These are phyloP conservation scores for Metschnikowia vanudenii DNA, from an alignment of 805 yeast genomes.

Conservation along the genomic window DNA sequence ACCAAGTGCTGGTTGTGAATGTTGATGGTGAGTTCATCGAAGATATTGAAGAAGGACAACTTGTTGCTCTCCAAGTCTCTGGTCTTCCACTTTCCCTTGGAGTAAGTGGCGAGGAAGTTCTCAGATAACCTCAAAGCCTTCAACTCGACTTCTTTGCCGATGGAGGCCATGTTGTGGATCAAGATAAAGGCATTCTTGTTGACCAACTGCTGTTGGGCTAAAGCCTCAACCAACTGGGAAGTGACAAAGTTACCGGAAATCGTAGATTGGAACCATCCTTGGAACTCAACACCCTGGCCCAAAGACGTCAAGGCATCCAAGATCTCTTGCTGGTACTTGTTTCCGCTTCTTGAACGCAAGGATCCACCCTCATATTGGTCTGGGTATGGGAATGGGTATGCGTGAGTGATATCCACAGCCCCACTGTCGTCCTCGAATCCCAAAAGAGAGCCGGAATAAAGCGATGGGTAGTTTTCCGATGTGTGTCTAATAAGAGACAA, in stretches of 20 bases:
- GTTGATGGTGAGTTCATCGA: conserved; percentile 67
- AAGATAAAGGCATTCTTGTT: conserved; percentile 56
- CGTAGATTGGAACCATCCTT: conserved; percentile 81
- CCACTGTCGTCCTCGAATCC: conserved; percentile 66
- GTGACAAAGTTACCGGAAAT: conserved; percentile 68
- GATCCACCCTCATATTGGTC: conserved; percentile 66
- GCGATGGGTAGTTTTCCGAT: conserved; percentile 58
- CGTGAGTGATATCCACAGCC: conserved; percentile 52
- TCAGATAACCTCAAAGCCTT: conserved; percentile 68
- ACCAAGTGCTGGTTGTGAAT: conserved; percentile 69
- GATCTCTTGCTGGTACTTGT: conserved; percentile 66
- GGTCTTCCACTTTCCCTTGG: conserved; percentile 62
- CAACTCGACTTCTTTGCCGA: conserved; percentile 62
- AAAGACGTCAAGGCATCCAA: conserved; percentile 58
- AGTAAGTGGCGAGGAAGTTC: conserved; percentile 54
- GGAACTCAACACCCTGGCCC: conserved; percentile 64
- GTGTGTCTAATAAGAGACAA: conserved; percentile 66
- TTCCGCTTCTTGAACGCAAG: conserved; percentile 58
- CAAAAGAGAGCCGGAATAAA: conserved; percentile 67
- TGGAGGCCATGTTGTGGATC: conserved; percentile 69
- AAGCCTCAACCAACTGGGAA: conserved; percentile 63
- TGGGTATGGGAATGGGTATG: conserved; percentile 66
- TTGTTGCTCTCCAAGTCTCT: conserved; percentile 59
- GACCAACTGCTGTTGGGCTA: conserved; percentile 61
- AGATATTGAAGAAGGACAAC: conserved; percentile 61